A percentile compares a stretch with the other conserved stretches of the same genome.
These are phyloP conservation scores for Cytospora schulzeri DNA, from an alignment of 2,329 filamentous ascomycete genomes.

Conservation along the genomic window DNA sequence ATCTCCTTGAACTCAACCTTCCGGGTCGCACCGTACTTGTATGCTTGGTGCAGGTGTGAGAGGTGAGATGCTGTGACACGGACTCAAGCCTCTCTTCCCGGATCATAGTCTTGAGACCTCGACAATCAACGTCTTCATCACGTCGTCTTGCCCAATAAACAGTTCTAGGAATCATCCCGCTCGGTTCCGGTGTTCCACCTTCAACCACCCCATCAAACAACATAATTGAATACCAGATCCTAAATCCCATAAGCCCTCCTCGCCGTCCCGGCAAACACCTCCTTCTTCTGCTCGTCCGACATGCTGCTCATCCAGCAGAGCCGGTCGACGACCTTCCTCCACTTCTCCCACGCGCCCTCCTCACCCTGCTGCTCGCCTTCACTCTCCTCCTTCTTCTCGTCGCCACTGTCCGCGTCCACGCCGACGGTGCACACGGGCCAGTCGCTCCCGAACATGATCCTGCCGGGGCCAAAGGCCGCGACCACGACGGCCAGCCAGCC, in stretches of 20 bases:
- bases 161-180: background rate
- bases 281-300: constrained; percentile 60
- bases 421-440: constrained; percentile 85
- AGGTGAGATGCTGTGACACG: background rate
- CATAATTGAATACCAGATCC: background rate
- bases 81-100: no score
- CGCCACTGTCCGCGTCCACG: constrained; percentile 44
- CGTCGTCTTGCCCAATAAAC: background rate
- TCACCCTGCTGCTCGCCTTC: constrained; percentile 38
- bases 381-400: constrained; percentile 23
- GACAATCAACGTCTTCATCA: background rate
- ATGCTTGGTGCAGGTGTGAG: background rate
- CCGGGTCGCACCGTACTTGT: background rate
- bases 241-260: constrained; percentile 65
- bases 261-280: constrained; percentile 74
- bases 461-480: constrained; percentile 67
- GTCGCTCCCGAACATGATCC: constrained; percentile 89
- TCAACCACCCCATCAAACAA: background rate
- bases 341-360: constrained; percentile 70
- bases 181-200: background rate
- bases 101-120: background rate
- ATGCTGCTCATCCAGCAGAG: constrained; percentile 67
- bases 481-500: constrained; percentile 76
- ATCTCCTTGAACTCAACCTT: background rate
- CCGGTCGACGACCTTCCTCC: constrained; percentile 70